Conservation (phyloP, 208 protist genomes). For the Acanthamoeba royreba region DNA sequence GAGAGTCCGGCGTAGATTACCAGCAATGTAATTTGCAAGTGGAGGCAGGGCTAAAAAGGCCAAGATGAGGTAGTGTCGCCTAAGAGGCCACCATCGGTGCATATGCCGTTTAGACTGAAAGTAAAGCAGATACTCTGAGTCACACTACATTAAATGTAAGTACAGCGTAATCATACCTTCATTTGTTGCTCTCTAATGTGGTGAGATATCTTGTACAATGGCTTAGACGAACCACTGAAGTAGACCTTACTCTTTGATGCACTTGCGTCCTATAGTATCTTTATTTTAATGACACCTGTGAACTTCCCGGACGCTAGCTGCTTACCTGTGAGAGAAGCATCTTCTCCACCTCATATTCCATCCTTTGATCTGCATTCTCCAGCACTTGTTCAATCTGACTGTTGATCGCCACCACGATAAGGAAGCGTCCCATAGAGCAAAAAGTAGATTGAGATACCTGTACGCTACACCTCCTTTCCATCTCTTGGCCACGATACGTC, state of each 20-base stretch:
- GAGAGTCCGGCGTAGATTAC: not conserved
- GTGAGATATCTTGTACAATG: not conserved
- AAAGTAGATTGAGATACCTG: not conserved
- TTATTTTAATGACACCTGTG: not conserved
- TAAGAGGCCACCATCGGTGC: not conserved
- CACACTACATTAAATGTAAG: not conserved
- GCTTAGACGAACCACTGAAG: not conserved
- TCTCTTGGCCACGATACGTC: not conserved
- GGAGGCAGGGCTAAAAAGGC: not conserved
- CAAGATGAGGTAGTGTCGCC: not conserved
- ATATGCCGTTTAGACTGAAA: not conserved
- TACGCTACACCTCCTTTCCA: not conserved
- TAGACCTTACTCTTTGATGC: not conserved
- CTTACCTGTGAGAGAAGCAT: not conserved
- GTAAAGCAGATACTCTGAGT: not conserved
- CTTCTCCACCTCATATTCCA: slow-evolving; percentile 1
- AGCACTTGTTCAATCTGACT: not conserved
- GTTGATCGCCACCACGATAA: not conserved
- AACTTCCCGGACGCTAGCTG: not conserved
- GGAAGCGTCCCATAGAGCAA: not conserved
- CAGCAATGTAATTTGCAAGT: not conserved
- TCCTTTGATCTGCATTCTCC: not conserved
- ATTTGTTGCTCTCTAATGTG: not conserved
- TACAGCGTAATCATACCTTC: not conserved
- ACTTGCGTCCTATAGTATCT: not conserved